Base-by-base conservation (phyloP, 2,329 filamentous ascomycete genomes). In the Elsinoe australis region DNA sequence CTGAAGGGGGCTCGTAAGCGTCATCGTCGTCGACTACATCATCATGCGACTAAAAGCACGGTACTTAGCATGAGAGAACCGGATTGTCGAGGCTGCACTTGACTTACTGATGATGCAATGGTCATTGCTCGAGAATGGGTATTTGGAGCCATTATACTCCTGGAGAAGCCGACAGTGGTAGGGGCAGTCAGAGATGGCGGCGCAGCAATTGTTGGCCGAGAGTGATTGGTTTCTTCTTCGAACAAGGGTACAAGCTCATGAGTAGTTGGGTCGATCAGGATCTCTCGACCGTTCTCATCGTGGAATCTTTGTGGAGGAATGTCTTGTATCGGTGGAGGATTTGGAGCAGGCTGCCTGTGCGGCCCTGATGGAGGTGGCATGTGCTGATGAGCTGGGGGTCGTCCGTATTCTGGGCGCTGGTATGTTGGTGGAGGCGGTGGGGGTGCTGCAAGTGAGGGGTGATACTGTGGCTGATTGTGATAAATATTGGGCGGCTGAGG, bases 301-400 rank as follows among this genome's bases (percentile, higher is more conserved):
- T 38, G 39, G 17, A 48, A 48, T 17, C 33, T 35, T 19, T 48
- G 45, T 21, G 34, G 34, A 38, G 45, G 45, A 17, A 48, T 17
- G 24, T 48, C 45, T 48, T 48, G 45, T 7, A 48, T 24, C 14
- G 45, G 34, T 8, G 21, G 39, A n/a, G 28, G 39, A 12, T 14
- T 14, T 29, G 39, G 24, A 32, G 39, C 14, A 10, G 39, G 24
- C 17, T 21, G 26, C 10, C 17, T 21, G 26, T 44, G 21, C 5
- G 39, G n/a, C 6, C 19, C 14, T 12, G 15, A 15, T 18, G 22
- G 26, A 12, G 24, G 26, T 10, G 26, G 21, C 7, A 28, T 26
- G n/a, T 42, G 38, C n/a, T n/a, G 26, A n/a, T 29, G 12, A 6
- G 12, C 26, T 7, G 26, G 26, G 12, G 7, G n/a, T n/a, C n/a